These are phyloP conservation scores for Gossypium arboreum DNA, from an alignment of 345 rosid genomes.

Conservation along the genomic window DNA sequence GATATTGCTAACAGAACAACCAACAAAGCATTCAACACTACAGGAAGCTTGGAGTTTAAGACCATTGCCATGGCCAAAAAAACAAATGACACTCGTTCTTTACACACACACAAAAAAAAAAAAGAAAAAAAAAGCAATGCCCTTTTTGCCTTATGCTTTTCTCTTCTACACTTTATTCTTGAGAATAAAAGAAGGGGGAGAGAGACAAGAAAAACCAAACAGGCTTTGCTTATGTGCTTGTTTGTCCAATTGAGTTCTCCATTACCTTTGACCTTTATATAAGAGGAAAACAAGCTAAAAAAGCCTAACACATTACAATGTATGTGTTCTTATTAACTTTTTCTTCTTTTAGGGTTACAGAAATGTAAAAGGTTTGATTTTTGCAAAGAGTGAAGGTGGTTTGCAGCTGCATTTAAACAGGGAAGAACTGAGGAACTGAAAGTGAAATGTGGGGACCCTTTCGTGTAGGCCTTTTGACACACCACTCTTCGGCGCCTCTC, in stretches of 20 bases:
- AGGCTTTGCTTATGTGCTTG: constrained; percentile 10
- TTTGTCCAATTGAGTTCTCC: constrained; percentile 13
- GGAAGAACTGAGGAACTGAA: constrained; percentile 3
- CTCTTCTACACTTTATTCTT: constrained; percentile 38
- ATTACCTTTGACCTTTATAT: constrained; percentile 10
- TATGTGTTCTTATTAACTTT: neutral
- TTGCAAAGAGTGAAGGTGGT: constrained; percentile 29
- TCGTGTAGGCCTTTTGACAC: constrained; percentile 28
- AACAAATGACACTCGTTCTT: constrained; percentile 10
- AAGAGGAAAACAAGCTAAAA: constrained; percentile 18
- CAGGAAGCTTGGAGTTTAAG: constrained; percentile 33
- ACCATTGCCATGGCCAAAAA: constrained; percentile 26
- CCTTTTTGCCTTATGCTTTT: constrained; percentile 21
- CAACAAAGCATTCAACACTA: constrained; percentile 45
- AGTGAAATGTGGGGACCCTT: constrained; percentile 32
- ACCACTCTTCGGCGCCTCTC: constrained; percentile 17
- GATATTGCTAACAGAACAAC: constrained; percentile 32
- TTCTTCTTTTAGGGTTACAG: neutral
- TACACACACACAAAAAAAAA: constrained; percentile 1
- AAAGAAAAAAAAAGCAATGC: constrained; percentile 23
- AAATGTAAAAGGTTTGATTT: neutral
- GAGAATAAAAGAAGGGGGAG: constrained; percentile 22
- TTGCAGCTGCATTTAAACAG: constrained; percentile 53
- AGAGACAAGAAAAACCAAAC: constrained; percentile 13
- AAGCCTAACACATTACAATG: neutral